Evolutionary conservation across 768 basidiomycete species (phyloP), one percentile per base, ranked within the genome.

Genomic region (Astraeus odoratus): DNA sequence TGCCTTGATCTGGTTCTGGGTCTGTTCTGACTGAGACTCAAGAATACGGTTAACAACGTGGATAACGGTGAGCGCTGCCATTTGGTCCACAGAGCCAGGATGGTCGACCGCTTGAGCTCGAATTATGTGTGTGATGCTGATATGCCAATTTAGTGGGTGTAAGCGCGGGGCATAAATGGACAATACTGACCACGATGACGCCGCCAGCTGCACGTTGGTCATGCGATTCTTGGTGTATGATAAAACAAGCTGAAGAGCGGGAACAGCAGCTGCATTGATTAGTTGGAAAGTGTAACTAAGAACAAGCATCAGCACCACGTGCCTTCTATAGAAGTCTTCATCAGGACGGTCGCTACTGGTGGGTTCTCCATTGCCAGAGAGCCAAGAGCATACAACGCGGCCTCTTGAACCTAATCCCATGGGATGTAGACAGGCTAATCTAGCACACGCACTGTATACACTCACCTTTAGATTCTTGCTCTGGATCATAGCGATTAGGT

Each of bases 31-130:
- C 4, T 70, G 56, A 2, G 71, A 68, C 1, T 67, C 58, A 18
- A 88, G 64, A 35, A 86, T 67, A 4, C 79, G 73, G 50, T 80
- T 83, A 25, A 88, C 65, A 35, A 86, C 75, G 51, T 84, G 80
- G 44, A 87, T 75, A n/a, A 90, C 72, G 1, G 78, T 76, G 39
- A 78, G 68, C 1, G 76, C 68, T 8, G 75, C 67, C 1, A 66
- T 54, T 16, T 75, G 69, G 39, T 81, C 78, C 27, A 67, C 43
- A 35, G 56, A 50, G 15, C 61, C 42, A 43, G 62, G 51, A 37
- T 63, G 63, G 37, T 51, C 55, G 27, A 49, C 53, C 29, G 60
- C 56, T 37, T 65, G 70, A 6, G 80, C 76, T 18, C 85, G 80
- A 20, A 83, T 65, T 44, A 82, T 74, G 51, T 77, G 73, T 0